Base-by-base conservation (phyloP, 129 eudicot genomes). In the Logfia minima region DNA sequence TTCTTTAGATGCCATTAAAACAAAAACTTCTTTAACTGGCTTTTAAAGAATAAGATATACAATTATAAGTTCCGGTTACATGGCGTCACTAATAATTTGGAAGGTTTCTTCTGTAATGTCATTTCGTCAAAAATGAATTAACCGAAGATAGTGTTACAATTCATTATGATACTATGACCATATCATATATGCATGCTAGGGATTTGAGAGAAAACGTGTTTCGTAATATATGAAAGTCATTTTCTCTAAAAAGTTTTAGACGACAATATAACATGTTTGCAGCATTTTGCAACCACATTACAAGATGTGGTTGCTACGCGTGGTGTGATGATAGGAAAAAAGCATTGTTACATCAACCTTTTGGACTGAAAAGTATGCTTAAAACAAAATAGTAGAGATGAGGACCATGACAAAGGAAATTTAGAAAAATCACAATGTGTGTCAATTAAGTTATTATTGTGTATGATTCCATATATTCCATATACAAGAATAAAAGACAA, bases 391-490 rank as follows among this genome's bases (percentile, higher is more conserved):
- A 24, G 56, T 79, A 39, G 83, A 71, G 68, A 80, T 64, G 83
- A 53, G 52, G 55, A 66, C 70, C 75, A 75, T 58, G 75, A 80
- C 75, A 74, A 41, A 29, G 69, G 58, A 69, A 67, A 75, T 41
- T 37, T 74, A 37, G 29, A 65, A 31, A 59, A 24, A 18, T 43
- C 71, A 28, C 41, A 69, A 5, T 4, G 35, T 39, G 21, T 45
- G 52, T 63, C 71, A 41, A 68, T 17, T 48, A 48, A 48, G 55
- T 48, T 58, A 80, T 80, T 68, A 80, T 68, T 77, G 70, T 67
- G 35, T 80, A 43, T 41, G 79, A 80, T 67, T 74, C 84, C 70
- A 67, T 48, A 60, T 74, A 80, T 67, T 74, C 84, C 70, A 67
- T 48, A 60, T 74, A 80, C 84, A 67, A 74, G 60, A 74, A 74